Conservation (phyloP, 163 green algal species). For the Coccomyxa subellipsoidea region DNA sequence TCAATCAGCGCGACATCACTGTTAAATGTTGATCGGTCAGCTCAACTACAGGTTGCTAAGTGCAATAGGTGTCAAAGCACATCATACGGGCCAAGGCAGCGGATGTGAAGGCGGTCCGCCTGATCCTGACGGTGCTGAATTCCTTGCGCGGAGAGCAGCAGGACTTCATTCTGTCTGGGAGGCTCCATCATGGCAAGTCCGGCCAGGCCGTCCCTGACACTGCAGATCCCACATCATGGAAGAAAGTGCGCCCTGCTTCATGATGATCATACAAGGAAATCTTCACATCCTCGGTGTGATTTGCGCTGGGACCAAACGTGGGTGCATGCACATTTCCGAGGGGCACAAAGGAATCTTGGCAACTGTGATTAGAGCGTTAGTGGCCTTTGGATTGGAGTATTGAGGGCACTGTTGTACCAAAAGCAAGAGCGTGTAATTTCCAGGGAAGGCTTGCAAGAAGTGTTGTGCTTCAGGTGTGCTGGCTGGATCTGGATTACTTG, state of each 20-base stretch:
- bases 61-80: background rate
- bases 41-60: too few relatives aligned
- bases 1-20: background rate
- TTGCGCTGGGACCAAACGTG: too few relatives aligned
- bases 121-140: constrained; percentile 42
- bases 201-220: too few relatives aligned
- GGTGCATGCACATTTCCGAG: too few relatives aligned
- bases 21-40: too few relatives aligned
- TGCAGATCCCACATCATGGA: background rate
- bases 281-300: too few relatives aligned
- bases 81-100: background rate
- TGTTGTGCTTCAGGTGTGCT: constrained; percentile 70
- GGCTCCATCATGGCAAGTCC: background rate
- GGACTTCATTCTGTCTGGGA: constrained; percentile 18
- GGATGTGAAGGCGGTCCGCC: constrained; percentile 6
- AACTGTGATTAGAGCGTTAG: too few relatives aligned
- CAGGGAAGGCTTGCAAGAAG: background rate
- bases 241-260: background rate
- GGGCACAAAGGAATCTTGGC: too few relatives aligned
- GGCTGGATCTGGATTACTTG: constrained; percentile 68
- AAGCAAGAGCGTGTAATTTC: too few relatives aligned
- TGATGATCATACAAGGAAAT: background rate
- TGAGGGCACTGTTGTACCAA: too few relatives aligned
- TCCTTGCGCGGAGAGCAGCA: constrained; percentile 31
- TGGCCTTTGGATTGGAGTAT: too few relatives aligned